Conservation (phyloP, 495 filamentous ascomycete species). For the Rostrohypoxylon terebratum region DNA sequence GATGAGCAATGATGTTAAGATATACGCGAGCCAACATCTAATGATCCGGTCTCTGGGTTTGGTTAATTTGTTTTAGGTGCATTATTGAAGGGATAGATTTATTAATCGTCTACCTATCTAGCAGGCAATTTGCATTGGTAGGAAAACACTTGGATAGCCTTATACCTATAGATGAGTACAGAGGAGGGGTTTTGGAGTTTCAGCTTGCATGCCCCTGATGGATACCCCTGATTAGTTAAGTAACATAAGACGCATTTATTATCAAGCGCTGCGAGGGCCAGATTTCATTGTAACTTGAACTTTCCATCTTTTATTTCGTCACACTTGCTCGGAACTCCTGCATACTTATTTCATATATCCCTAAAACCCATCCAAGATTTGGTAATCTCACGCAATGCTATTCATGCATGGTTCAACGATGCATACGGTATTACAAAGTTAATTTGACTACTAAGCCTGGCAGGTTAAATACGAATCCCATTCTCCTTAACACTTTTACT, state of each 20-base stretch:
- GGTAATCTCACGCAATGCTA: neutral
- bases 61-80: neutral
- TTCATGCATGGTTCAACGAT: neutral
- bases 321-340: neutral
- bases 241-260: neutral
- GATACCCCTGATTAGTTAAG: conserved; percentile 3
- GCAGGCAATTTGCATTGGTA: neutral
- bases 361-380: neutral
- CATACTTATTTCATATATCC: neutral
- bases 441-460: neutral
- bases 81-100: neutral
- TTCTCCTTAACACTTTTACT: neutral
- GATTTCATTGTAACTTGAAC: neutral
- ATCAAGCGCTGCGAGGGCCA: neutral
- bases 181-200: neutral
- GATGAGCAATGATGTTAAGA: conserved; percentile 17
- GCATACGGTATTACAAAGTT: neutral
- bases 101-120: neutral
- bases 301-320: neutral
- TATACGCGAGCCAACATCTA: conserved; percentile 28
- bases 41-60: conserved; percentile 15
- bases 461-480: neutral
- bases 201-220: too few relatives aligned
- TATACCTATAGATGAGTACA: neutral
- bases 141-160: neutral